phyloP scores from a whole-genome alignment of 352 stramenopile genomes.

The Globisporangium solare region DNA sequence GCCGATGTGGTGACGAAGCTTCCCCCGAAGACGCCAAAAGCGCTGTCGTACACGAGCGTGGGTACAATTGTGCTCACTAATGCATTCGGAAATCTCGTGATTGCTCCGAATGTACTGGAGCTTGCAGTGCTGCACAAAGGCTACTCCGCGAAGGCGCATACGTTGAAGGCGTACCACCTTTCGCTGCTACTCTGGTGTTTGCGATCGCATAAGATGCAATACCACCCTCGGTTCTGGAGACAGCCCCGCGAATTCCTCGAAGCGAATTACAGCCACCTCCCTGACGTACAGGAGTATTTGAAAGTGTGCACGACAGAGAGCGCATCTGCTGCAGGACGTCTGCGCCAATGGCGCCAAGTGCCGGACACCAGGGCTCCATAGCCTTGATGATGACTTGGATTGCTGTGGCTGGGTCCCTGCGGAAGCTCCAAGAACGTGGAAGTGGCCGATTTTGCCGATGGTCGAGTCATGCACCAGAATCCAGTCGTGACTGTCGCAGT shows the following conservation, averaged over 20 bases:
- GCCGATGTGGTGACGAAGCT: constrained; percentile 38
- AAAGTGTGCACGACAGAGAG: not conserved
- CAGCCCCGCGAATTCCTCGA: constrained; percentile 26
- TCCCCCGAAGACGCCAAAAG: constrained; percentile 31
- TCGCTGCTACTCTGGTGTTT: constrained; percentile 39
- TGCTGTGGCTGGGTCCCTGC: not conserved
- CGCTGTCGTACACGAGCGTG: constrained; percentile 33
- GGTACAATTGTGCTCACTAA: constrained; percentile 34
- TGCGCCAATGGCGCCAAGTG: not conserved
- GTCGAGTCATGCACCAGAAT: too few species aligned
- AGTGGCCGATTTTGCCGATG: not conserved
- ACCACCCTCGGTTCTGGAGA: constrained; percentile 28
- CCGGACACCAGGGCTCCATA: not conserved
- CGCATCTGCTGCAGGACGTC: not conserved
- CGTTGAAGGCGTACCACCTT: constrained; percentile 34
- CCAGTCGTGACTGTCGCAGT: too few species aligned
- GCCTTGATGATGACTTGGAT: not conserved
- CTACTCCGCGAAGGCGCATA: constrained; percentile 33
- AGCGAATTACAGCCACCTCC: constrained; percentile 19
- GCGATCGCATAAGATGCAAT: constrained; percentile 26
- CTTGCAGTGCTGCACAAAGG: constrained; percentile 30
- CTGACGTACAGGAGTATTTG: constrained; percentile 27
- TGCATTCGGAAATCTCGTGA: constrained; percentile 36
- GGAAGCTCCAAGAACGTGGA: not conserved
- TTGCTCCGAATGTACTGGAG: constrained; percentile 37